phyloP scores from a whole-genome alignment of 2,329 filamentous ascomycete genomes.

The Scedosporium aurantiacum region DNA sequence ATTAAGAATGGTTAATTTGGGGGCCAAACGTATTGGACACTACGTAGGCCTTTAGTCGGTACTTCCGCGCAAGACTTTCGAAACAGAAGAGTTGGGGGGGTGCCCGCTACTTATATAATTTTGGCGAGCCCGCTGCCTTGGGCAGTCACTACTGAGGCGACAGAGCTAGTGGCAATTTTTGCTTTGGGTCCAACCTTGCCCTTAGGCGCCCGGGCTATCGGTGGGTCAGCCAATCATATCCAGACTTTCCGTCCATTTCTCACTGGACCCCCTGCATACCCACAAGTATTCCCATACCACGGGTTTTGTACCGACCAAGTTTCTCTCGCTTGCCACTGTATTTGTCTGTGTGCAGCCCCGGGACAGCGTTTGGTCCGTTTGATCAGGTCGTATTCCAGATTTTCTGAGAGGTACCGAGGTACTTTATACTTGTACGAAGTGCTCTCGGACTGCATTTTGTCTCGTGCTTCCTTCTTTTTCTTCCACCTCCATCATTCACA shows the following conservation, averaged over 20 bases:
- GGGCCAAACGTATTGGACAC: constrained; percentile 35
- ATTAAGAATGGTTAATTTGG: constrained; percentile 10
- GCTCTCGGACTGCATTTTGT: background rate
- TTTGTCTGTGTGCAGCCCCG: background rate
- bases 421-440: background rate
- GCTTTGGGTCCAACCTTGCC: constrained; percentile 25
- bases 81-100: constrained; percentile 37
- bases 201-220: constrained; percentile 24
- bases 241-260: background rate
- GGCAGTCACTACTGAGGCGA: constrained; percentile 32
- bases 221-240: constrained; percentile 9
- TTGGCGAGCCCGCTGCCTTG: constrained; percentile 25
- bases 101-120: constrained; percentile 49
- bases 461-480: constrained; percentile 2
- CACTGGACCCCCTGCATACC: constrained; percentile 5
- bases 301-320: background rate
- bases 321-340: background rate
- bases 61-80: constrained; percentile 41
- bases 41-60: constrained; percentile 45
- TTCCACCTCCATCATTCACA: background rate
- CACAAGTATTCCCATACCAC: background rate
- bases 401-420: background rate
- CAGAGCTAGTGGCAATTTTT: constrained; percentile 31
- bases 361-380: constrained; percentile 1
- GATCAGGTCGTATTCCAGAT: constrained; percentile 4